Conservation (phyloP, 2,329 filamentous ascomycete genomes). For the Camptophora hylomeconis region DNA sequence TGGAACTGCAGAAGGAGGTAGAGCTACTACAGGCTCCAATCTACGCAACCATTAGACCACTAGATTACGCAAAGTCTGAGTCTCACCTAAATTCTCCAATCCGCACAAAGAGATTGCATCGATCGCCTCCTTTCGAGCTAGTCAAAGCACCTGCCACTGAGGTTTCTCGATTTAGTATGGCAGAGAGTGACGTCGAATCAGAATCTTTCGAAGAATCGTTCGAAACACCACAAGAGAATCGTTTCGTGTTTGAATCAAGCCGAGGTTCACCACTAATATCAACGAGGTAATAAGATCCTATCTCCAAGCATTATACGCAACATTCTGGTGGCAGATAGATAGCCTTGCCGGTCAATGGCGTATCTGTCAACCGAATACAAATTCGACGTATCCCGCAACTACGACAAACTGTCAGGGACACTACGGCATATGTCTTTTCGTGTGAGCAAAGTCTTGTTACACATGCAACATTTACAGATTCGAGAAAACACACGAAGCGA, state of each 20-base stretch:
- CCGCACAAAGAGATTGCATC: conserved; percentile 8
- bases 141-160: conserved; percentile 6
- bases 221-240: conserved; percentile 15
- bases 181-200: conserved; percentile 11
- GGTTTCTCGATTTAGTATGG: conserved; percentile 16
- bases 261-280: conserved; percentile 5
- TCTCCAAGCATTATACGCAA: too few relatives aligned
- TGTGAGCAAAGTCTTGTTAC: too few relatives aligned
- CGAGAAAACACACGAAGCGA: too few relatives aligned
- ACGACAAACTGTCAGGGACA: too few relatives aligned
- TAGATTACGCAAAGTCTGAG: conserved; percentile 13
- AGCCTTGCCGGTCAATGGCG: too few relatives aligned
- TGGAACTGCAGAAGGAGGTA: conserved; percentile 27
- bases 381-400: too few relatives aligned
- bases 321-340: too few relatives aligned
- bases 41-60: conserved; percentile 13
- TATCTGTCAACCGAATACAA: too few relatives aligned
- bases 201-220: conserved; percentile 14
- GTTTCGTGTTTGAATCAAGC: conserved; percentile 12
- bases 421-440: too few relatives aligned
- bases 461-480: too few relatives aligned
- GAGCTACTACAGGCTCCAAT: conserved; percentile 13
- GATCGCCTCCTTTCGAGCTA: conserved; percentile 10
- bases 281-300: too few relatives aligned
- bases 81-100: conserved; percentile 8